A percentile compares a stretch with the other conserved stretches of the same genome.
phyloP scores from a whole-genome alignment of 2,329 filamentous ascomycete genomes.

The Talaromyces funiculosus region DNA sequence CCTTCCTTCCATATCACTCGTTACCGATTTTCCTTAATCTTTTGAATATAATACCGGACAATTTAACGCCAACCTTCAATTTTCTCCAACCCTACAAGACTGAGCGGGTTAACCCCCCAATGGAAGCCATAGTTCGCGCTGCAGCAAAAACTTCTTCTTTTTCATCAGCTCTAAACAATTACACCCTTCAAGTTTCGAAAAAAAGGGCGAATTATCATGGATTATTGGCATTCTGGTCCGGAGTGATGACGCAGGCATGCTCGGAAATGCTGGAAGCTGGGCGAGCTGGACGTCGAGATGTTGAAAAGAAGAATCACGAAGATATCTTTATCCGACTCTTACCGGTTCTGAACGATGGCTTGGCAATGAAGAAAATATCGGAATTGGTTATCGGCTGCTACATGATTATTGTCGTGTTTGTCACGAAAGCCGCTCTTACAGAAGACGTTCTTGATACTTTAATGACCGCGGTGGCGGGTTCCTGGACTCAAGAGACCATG shows the following conservation, averaged over 20 bases:
- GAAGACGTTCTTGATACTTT: slow-evolving; percentile 76
- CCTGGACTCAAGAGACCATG: slow-evolving; percentile 69
- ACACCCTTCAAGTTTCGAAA: slow-evolving; percentile 69
- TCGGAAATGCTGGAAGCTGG: slow-evolving; percentile 73
- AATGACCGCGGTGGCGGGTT: slow-evolving; percentile 79
- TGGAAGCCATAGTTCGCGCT: slow-evolving; percentile 76
- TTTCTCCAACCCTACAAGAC: slow-evolving; percentile 84
- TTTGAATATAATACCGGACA: slow-evolving; percentile 74
- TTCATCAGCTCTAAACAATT: slow-evolving; percentile 68
- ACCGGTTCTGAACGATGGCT: slow-evolving; percentile 68
- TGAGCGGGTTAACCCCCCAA: slow-evolving; percentile 67
- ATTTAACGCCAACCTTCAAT: slow-evolving; percentile 67
- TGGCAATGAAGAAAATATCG: slow-evolving; percentile 68
- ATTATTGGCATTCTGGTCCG: slow-evolving; percentile 84
- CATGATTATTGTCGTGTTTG: slow-evolving; percentile 82
- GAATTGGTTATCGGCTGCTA: slow-evolving; percentile 83
- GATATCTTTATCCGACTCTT: slow-evolving; percentile 63
- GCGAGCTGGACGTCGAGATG: slow-evolving; percentile 66
- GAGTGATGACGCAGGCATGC: slow-evolving; percentile 77
- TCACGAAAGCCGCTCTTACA: slow-evolving; percentile 71
- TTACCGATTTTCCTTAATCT: slow-evolving; percentile 79
- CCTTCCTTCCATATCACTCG: slow-evolving; percentile 88
- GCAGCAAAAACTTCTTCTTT: slow-evolving; percentile 73
- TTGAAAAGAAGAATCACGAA: slow-evolving; percentile 77
- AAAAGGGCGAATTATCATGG: slow-evolving; percentile 68